Evolutionary conservation across 2,329 filamentous ascomycete species (phyloP), one percentile per base, ranked within the genome.

Genomic region (Talaromyces amestolkiae): DNA sequence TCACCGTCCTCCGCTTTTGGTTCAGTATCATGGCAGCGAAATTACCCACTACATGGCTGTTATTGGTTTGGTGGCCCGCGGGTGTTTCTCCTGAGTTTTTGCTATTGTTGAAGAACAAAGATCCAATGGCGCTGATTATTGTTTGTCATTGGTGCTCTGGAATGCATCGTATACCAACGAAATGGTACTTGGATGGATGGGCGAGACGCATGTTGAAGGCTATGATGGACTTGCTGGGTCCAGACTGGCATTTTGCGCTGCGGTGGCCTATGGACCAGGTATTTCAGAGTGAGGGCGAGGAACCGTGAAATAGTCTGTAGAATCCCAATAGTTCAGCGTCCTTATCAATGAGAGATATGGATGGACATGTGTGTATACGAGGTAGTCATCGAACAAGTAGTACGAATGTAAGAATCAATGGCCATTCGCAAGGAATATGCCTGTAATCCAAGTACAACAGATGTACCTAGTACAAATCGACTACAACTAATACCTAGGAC

Each of bases 1-100:
- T 66, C 53, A 66, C 64, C n/a, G 64, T 66, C 3, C 60, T 66
- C 11, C 64, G 64, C 19, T 66, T 66, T 51, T 66, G 64, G 64
- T 63, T 58, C 54, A 58, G 59, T 19, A 59, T 66, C 60, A 31
- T 66, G 53, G 64, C 64, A 8, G 64, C 64, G 17, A 61, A 63
- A 41, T 61, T 66, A 17, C 64, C 64, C 3, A 66, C 64, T 19
- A 66, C 64, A 15, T 66, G 64, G 64, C 53, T 66, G 64, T 35
- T 66, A n/a, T 33, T 66, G 3, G 22, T 66, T 19, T 66, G 64
- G 64, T 66, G 64, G 64, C 64, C 64, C 2, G 64, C 64, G 1
- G 64, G 64, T 0, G 64, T 66, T 15, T 61, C 64, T 19, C 37
- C 64, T 4, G 64, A 66, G 10, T 66, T 66, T 24, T 17, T 63